Conservation (phyloP, 345 rosid genomes). For the Noccaea bulbosa region DNA sequence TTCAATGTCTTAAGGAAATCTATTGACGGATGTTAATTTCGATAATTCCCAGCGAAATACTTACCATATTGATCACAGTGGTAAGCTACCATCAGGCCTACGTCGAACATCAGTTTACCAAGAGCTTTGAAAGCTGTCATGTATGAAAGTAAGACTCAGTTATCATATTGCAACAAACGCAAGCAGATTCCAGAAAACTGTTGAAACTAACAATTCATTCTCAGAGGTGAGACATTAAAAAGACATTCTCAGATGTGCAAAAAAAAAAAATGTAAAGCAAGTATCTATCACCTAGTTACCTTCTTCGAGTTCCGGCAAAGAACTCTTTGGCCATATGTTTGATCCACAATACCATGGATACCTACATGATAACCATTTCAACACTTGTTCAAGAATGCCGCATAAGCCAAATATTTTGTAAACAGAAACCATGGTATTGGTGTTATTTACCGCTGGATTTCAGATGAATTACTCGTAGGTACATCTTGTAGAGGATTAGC, state of each 20-base stretch:
- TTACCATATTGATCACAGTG: constrained; percentile 92
- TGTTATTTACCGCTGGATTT: constrained; percentile 57
- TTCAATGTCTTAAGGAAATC: background rate
- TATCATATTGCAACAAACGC: no score
- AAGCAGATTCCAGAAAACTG: background rate
- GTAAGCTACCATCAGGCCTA: constrained; percentile 80
- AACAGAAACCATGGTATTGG: background rate
- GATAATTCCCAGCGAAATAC: constrained; percentile 6
- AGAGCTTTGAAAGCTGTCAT: constrained; percentile 84
- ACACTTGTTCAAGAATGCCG: no score
- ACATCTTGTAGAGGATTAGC: constrained; percentile 81
- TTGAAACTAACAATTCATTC: background rate
- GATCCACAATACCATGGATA: constrained; percentile 89
- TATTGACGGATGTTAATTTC: background rate
- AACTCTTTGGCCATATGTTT: constrained; percentile 80
- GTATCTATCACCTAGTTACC: constrained; percentile 51
- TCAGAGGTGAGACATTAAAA: constrained; percentile 11
- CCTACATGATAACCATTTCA: constrained; percentile 47
- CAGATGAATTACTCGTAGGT: constrained; percentile 60
- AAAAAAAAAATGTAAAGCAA: constrained; percentile 23
- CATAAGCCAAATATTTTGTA: constrained; percentile 23
- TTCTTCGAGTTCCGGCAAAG: constrained; percentile 82
- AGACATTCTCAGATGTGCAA: background rate
- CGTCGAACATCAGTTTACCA: constrained; percentile 78
- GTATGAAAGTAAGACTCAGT: constrained; percentile 18